Evolutionary conservation across 352 stramenopile genomes (phyloP), one percentile per base, ranked within the genome.

Genomic region (Globisporangium emineosum): DNA sequence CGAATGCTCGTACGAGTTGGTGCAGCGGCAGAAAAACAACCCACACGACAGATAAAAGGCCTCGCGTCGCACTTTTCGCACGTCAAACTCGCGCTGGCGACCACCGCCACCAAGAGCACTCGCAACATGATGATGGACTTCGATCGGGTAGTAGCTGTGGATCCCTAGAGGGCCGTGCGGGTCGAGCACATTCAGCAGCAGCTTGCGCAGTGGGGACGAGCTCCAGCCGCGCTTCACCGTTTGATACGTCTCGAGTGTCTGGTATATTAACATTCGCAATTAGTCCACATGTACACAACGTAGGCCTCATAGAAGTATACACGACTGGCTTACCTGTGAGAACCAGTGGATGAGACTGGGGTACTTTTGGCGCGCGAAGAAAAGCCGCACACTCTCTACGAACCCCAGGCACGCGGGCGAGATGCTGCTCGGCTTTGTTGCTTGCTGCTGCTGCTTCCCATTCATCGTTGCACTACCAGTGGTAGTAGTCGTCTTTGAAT

Each of bases 341-440:
- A 94, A 92, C 88, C 88, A 96, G 51, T 90, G 71, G 1, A 96
- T 57, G 27, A 96, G 74, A 35, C 82, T 90, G 23, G 88, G 86
- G 33, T 93, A 93, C 56, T 92, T 91, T 52, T 93, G 82, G 5
- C 76, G 80, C 10, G 88, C 84, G 54, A 94, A 96, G 64, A 92
- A 96, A 0, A 91, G 64, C 29, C 88, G 81, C 12, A 92, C 75
- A 62, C 71, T 89, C 54, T 96, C 83, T 1, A 91, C 72, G 64
- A 93, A 91, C 7, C 68, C 60, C 30, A 78, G 60, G 42, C 85
- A 82, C 13, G 69, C 64, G 0, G 75, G 61, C 19, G 78, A 85
- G 30, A 89, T 70, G 0, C 54, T 57, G 25, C 71, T 74, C 27
- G 60, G 59, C 12, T 60, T 49, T 15, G 27, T 40, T 10, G 33